Percentiles rank a stretch among this genome's conserved stretches.
These are phyloP conservation scores for Chlamydomonas eustigma DNA, from an alignment of 139 green algal species.

Conservation along the genomic window DNA sequence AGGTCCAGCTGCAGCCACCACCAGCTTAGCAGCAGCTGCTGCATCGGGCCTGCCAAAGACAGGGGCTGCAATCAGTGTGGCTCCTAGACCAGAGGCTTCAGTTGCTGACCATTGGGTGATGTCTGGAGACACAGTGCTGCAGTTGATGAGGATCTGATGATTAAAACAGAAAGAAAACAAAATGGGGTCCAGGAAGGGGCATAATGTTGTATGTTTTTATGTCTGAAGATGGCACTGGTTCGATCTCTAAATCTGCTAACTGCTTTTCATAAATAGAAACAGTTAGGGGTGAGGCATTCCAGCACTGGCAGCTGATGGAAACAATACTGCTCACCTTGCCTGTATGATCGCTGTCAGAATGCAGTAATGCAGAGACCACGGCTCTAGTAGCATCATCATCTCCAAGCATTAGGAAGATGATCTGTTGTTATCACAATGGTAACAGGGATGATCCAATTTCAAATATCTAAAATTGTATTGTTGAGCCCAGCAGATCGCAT, in stretches of 20 bases:
- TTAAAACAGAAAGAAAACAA: background rate
- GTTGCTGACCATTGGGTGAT: conserved; percentile 2
- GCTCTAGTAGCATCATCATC: background rate
- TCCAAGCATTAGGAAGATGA: conserved; percentile 3
- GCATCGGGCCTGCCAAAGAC: conserved; percentile 36
- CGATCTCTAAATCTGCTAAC: background rate
- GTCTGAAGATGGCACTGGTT: background rate
- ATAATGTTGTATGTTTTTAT: background rate
- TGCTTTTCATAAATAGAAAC: background rate
- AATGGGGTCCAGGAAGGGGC: conserved; percentile 2
- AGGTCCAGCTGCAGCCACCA: conserved; percentile 19
- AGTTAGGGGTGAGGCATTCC: background rate
- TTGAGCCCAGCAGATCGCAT: background rate
- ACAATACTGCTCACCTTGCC: background rate
- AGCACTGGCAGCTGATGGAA: background rate
- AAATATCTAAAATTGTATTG: background rate
- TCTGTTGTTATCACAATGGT: background rate
- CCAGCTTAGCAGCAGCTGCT: conserved; percentile 19
- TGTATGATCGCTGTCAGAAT: background rate
- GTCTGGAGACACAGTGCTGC: conserved; percentile 23
- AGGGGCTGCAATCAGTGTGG: conserved; percentile 7
- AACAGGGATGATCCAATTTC: background rate
- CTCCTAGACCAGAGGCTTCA: background rate
- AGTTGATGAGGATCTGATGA: conserved; percentile 21
- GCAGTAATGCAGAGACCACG: background rate